Percentiles rank a stretch among this genome's conserved stretches.
Evolutionary conservation across 2,329 filamentous ascomycete genomes (phyloP).

Genomic region (Pyricularia grisea): DNA sequence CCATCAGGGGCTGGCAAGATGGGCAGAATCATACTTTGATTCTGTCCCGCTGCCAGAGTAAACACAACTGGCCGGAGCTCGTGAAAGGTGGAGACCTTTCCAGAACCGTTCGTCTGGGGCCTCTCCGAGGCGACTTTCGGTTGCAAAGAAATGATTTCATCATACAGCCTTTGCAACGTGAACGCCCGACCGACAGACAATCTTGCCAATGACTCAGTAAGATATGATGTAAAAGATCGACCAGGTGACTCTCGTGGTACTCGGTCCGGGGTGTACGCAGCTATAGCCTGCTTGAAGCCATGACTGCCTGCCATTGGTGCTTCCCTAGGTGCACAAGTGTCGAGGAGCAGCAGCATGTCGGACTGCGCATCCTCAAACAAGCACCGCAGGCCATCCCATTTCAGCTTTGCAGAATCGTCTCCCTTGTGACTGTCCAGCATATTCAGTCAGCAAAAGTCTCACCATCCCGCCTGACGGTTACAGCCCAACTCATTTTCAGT

Average conservation of each 20-base stretch:
- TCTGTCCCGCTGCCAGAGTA: slow-evolving; percentile 43
- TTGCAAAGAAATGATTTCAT: slow-evolving; percentile 39
- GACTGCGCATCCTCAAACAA: slow-evolving; percentile 53
- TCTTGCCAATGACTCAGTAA: slow-evolving; percentile 45
- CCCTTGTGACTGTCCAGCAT: slow-evolving; percentile 36
- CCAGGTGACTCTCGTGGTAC: slow-evolving; percentile 30
- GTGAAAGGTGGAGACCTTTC: slow-evolving; percentile 22
- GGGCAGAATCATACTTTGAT: slow-evolving; percentile 42
- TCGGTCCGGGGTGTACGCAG: slow-evolving; percentile 47
- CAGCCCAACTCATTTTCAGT: neutral
- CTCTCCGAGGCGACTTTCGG: slow-evolving; percentile 34
- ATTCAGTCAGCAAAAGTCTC: slow-evolving; percentile 10
- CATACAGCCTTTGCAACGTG: slow-evolving; percentile 43
- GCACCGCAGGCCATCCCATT: slow-evolving; percentile 54
- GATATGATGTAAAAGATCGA: slow-evolving; percentile 49
- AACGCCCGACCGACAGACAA: slow-evolving; percentile 45
- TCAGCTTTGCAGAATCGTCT: slow-evolving; percentile 50
- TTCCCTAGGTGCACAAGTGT: slow-evolving; percentile 50
- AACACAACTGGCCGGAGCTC: slow-evolving; percentile 41
- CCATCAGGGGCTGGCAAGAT: slow-evolving; percentile 28
- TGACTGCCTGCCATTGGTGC: slow-evolving; percentile 38
- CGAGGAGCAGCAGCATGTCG: slow-evolving; percentile 53
- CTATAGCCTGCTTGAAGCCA: slow-evolving; percentile 53
- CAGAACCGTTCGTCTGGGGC: slow-evolving; percentile 34
- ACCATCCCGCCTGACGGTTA: neutral